Conservation (phyloP, 2,329 filamentous ascomycete genomes). For the Madurella fahalii region DNA sequence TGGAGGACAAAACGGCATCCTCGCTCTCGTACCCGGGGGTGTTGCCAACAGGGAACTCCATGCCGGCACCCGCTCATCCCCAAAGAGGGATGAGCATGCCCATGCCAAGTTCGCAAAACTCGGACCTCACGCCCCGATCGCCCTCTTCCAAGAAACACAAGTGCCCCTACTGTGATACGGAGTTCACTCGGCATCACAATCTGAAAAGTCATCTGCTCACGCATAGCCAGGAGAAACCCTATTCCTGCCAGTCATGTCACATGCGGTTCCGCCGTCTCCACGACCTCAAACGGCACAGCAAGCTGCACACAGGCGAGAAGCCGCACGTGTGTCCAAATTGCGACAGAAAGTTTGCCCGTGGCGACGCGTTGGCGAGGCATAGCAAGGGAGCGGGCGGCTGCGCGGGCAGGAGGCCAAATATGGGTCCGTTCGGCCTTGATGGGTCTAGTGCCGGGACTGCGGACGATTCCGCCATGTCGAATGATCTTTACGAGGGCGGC, state of each 20-base stretch:
- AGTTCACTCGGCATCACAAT: slow-evolving; percentile 96
- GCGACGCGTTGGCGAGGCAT: slow-evolving; percentile 89
- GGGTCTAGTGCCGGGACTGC: slow-evolving; percentile 43
- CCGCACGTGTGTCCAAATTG: slow-evolving; percentile 94
- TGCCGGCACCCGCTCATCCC: slow-evolving; percentile 42
- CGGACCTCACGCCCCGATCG: slow-evolving; percentile 56
- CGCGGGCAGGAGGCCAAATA: slow-evolving; percentile 82
- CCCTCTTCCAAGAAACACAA: slow-evolving; percentile 84
- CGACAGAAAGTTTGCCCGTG: slow-evolving; percentile 88
- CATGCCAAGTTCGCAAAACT: slow-evolving; percentile 42
- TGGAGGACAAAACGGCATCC: slow-evolving; percentile 48
- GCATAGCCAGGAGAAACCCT: slow-evolving; percentile 97
- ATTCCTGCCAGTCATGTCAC: slow-evolving; percentile 87
- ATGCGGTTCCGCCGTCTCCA: slow-evolving; percentile 89
- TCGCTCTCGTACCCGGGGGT: slow-evolving; percentile 55
- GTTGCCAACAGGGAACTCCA: slow-evolving; percentile 39
- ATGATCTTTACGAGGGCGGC: slow-evolving; percentile 51
- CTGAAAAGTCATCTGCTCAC: slow-evolving; percentile 95
- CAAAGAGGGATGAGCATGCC: slow-evolving; percentile 54
- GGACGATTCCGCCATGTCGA: slow-evolving; percentile 56
- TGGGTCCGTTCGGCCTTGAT: slow-evolving; percentile 71
- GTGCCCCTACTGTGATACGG: slow-evolving; percentile 92
- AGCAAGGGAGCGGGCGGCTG: slow-evolving; percentile 95
- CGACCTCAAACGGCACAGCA: slow-evolving; percentile 92
- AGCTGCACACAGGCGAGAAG: slow-evolving; percentile 93